These are phyloP conservation scores for Xylaria sp. DNA, from an alignment of 2,329 filamentous ascomycete genomes.

Conservation along the genomic window DNA sequence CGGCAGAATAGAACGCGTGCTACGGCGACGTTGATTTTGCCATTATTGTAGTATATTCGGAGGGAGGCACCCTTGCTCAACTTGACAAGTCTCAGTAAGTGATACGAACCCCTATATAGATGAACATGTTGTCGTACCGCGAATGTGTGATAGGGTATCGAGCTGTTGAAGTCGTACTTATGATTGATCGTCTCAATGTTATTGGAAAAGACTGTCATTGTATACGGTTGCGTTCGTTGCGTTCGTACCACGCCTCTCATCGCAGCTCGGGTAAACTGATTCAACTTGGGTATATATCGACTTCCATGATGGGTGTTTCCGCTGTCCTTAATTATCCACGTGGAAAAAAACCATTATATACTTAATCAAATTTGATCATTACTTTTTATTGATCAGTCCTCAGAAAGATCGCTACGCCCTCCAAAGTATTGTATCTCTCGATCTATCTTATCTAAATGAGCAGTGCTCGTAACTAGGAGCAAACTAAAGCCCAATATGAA, in stretches of 20 bases:
- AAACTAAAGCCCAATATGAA: slow-evolving; percentile 14
- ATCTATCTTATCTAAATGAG: background rate
- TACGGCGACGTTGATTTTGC: background rate
- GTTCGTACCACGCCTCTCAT: background rate
- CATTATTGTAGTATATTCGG: background rate
- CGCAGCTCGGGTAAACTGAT: slow-evolving; percentile 28
- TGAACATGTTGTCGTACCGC: background rate
- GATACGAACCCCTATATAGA: background rate
- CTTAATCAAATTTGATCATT: too few species aligned
- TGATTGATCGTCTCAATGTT: background rate
- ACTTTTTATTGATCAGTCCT: background rate
- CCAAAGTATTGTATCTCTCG: background rate
- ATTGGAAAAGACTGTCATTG: background rate
- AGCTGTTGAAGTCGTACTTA: background rate
- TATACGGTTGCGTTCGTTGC: background rate
- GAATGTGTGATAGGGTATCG: background rate
- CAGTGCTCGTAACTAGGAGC: background rate
- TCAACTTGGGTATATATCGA: background rate
- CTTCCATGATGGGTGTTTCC: background rate
- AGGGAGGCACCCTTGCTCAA: background rate
- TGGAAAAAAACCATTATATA: background rate
- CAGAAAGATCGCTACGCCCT: background rate
- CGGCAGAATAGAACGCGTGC: slow-evolving; percentile 20
- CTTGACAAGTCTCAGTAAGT: background rate
- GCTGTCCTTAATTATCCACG: background rate